These are phyloP conservation scores for Eucalyptus polybractea DNA, from an alignment of 345 rosid genomes.

Conservation along the genomic window DNA sequence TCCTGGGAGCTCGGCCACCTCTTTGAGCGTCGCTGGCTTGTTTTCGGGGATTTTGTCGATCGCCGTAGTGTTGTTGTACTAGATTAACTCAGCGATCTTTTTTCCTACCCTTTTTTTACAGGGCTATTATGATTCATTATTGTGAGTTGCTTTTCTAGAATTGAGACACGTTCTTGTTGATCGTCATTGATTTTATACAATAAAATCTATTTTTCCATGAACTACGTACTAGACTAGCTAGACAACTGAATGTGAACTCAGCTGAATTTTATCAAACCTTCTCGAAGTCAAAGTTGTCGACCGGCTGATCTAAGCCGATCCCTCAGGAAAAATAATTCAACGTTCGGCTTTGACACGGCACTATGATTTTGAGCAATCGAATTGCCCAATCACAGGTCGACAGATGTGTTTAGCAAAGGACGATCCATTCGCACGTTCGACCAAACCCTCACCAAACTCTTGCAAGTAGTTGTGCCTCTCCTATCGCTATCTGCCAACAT, in stretches of 20 bases:
- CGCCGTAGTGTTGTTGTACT: constrained; percentile 18
- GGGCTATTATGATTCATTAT: neutral
- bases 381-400: neutral
- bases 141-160: neutral
- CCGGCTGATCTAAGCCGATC: neutral
- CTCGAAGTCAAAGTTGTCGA: neutral
- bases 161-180: neutral
- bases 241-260: neutral
- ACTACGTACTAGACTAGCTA: neutral
- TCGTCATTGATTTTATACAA: neutral
- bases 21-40: constrained; percentile 11
- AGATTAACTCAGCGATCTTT: neutral
- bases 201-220: neutral
- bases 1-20: constrained; percentile 27
- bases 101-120: neutral
- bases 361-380: neutral
- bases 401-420: neutral
- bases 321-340: neutral
- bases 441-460: neutral
- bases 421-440: neutral
- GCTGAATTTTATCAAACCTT: neutral
- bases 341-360: neutral
- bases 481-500: neutral
- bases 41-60: constrained; percentile 6
- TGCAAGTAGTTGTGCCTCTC: neutral